phyloP scores from a whole-genome alignment of 768 basidiomycete genomes.

The Collybia sordida region DNA sequence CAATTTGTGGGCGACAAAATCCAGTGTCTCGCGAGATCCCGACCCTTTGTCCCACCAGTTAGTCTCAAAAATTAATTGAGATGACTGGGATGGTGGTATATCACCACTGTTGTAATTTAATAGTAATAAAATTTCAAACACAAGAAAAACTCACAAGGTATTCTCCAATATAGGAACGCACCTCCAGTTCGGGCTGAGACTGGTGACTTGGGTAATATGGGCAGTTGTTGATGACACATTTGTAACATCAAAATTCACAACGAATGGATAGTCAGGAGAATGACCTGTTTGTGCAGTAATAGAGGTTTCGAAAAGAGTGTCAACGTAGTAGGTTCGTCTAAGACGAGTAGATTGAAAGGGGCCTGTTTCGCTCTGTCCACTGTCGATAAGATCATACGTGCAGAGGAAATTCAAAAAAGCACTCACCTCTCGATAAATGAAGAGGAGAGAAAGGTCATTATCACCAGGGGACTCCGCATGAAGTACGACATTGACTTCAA shows the following conservation, averaged over 20 bases:
- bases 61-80: conserved; percentile 42
- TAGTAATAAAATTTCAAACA: conserved; percentile 6
- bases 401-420: neutral
- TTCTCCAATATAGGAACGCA: conserved; percentile 39
- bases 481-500: conserved; percentile 51
- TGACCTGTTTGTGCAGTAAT: conserved; percentile 51
- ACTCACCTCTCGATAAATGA: conserved; percentile 62
- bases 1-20: conserved; percentile 55
- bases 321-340: conserved; percentile 56
- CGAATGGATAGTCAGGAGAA: conserved; percentile 47
- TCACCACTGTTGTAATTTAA: conserved; percentile 29
- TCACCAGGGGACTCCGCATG: conserved; percentile 49
- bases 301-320: conserved; percentile 54
- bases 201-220: conserved; percentile 55
- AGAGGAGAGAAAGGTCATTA: conserved; percentile 57
- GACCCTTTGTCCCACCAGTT: conserved; percentile 33
- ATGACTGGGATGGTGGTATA: conserved; percentile 49
- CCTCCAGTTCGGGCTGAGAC: conserved; percentile 71
- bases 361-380: conserved; percentile 41
- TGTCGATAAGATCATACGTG: conserved; percentile 1
- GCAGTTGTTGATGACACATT: conserved; percentile 47
- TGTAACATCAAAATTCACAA: conserved; percentile 53
- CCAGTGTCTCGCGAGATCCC: conserved; percentile 39
- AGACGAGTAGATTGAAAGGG: conserved; percentile 61
- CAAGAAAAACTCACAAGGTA: conserved; percentile 39